phyloP scores from a whole-genome alignment of 495 filamentous ascomycete species.

The Penicillium verhagenii region DNA sequence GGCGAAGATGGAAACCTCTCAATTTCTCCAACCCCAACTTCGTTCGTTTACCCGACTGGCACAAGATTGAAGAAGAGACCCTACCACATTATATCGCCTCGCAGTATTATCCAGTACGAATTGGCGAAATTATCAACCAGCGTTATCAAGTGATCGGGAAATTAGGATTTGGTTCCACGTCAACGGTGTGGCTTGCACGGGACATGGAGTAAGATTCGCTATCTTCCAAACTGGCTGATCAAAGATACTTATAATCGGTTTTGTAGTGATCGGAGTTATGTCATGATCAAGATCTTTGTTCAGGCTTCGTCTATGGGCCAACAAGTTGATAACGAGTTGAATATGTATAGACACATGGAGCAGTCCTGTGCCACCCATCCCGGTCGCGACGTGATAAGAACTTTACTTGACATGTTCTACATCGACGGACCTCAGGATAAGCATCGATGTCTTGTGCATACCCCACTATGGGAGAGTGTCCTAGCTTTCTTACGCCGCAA shows the following conservation, averaged over 20 bases:
- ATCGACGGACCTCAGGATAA: conserved; percentile 33
- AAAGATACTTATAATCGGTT: background rate
- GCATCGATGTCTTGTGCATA: conserved; percentile 42
- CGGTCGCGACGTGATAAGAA: conserved; percentile 23
- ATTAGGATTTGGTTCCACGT: conserved; percentile 36
- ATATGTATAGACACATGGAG: conserved; percentile 25
- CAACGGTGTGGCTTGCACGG: conserved; percentile 37
- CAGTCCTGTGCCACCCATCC: conserved; percentile 13
- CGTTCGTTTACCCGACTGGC: no score
- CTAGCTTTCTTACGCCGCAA: conserved; percentile 34
- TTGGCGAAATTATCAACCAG: conserved; percentile 37
- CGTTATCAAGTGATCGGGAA: conserved; percentile 39
- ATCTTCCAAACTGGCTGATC: background rate
- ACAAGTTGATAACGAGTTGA: conserved; percentile 33
- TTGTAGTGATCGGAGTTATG: conserved; percentile 24
- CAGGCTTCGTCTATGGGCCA: conserved; percentile 25
- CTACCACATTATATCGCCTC: no score
- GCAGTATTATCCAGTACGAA: conserved; percentile 36
- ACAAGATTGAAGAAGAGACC: no score
- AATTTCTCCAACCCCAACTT: no score
- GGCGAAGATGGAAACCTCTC: no score
- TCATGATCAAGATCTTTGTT: conserved; percentile 38
- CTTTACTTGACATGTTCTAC: conserved; percentile 36
- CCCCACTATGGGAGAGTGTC: conserved; percentile 43
- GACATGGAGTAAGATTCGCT: conserved; percentile 30